Evolutionary conservation across 2,329 filamentous ascomycete species (phyloP), one percentile per base, ranked within the genome.

Genomic region (Fusarium foetens): DNA sequence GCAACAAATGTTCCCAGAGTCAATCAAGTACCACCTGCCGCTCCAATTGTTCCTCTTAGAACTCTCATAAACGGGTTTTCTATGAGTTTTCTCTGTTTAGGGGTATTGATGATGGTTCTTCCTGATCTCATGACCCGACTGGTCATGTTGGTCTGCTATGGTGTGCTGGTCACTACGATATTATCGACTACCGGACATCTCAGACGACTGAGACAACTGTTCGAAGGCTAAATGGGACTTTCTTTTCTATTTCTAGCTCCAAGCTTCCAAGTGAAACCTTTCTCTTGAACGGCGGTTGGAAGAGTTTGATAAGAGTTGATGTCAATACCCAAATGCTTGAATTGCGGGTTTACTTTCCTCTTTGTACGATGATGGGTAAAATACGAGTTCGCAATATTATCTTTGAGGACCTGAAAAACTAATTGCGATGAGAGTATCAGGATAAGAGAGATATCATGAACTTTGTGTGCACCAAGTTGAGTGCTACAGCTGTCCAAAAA

Each of bases 81-180:
- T 11, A 62, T 73, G 54, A 66, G 70, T 6, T 70, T 70, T 17
- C 53, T 70, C 17, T 68, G 66, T 13, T 21, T 72, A 19, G 70
- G 70, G 23, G 33, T 71, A 14, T 41, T 70, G 31, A 21, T 72
- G 23, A 61, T 72, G 46, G 42, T 45, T 23, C 70, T 72, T 14
- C 70, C 66, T n/a, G 66, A 72, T 35, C 43, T 72, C 31, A 52
- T 43, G 31, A 71, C 70, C 29, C 70, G 70, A 25, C 19, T 72
- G 17, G 55, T 71, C 35, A 62, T 73, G 66, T 42, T 73, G 31
- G 23, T 61, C 16, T 71, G 58, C 27, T 71, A 67, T 55, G 62
- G 55, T 13, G 66, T 71, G 27, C 53, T 72, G n/a, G 48, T 67
- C 11, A 35, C 43, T 39, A 72, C 58, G 35, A 42, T 73, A 31